Conservation (phyloP, 1,284 basidiomycete species). For the Cutaneotrichosporon dermatis region DNA sequence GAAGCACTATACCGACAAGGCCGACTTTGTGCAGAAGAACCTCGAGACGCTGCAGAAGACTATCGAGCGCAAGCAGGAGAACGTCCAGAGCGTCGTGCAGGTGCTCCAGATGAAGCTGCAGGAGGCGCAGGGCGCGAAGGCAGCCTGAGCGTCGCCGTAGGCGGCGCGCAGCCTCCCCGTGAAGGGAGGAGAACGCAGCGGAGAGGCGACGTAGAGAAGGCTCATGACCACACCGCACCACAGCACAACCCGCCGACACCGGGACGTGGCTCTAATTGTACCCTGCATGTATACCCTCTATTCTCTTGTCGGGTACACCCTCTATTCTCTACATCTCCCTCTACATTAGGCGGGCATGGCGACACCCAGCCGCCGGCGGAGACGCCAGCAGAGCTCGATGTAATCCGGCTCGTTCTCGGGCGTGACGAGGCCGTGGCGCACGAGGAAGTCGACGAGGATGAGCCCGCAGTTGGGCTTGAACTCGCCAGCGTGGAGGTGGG, state of each 20-base stretch:
- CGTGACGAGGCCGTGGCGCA: conserved; percentile 55
- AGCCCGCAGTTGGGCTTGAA: conserved; percentile 59
- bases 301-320: conserved; percentile 15
- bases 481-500: conserved; percentile 47
- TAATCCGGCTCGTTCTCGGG: conserved; percentile 52
- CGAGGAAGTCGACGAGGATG: conserved; percentile 56
- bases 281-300: conserved; percentile 22
- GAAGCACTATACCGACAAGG: conserved; percentile 70
- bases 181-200: too few relatives aligned
- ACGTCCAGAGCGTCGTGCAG: conserved; percentile 66
- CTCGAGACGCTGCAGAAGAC: conserved; percentile 77
- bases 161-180: too few relatives aligned
- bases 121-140: conserved; percentile 27
- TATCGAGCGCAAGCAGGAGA: conserved; percentile 83
- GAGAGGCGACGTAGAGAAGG: too few relatives aligned
- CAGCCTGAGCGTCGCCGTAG: too few relatives aligned
- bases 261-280: conserved; percentile 7
- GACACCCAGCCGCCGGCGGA: conserved; percentile 38
- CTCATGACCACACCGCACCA: too few relatives aligned
- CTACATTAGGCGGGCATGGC: conserved; percentile 25
- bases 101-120: conserved; percentile 71
- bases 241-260: background rate
- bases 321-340: background rate
- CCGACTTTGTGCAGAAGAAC: conserved; percentile 71
- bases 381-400: conserved; percentile 41